Evolutionary conservation across 202 grass and related monocot genomes (phyloP).

Genomic region (Dendrocalamus latiflorus): DNA sequence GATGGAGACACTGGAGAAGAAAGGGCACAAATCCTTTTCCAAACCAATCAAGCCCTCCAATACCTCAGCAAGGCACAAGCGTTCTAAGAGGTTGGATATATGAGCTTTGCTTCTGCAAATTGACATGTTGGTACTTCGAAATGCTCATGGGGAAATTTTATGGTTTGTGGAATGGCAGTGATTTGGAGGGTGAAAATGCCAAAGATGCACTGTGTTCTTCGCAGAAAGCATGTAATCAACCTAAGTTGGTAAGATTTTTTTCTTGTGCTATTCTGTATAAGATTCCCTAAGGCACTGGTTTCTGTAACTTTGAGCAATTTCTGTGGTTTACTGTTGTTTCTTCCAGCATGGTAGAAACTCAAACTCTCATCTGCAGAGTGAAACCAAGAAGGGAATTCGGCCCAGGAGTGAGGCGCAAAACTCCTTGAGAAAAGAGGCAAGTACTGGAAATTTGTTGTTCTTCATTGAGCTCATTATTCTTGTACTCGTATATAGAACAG

Average conservation of each 20-base stretch:
- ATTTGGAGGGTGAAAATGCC: constrained; percentile 44
- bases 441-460: not conserved
- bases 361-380: constrained; percentile 30
- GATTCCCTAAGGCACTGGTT: not conserved
- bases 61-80: constrained; percentile 38
- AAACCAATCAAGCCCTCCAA: constrained; percentile 40
- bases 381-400: constrained; percentile 34
- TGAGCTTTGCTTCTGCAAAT: constrained; percentile 6
- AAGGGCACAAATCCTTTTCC: constrained; percentile 30
- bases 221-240: constrained; percentile 31
- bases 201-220: constrained; percentile 40
- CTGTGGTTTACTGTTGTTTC: constrained; percentile 17
- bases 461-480: not conserved
- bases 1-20: constrained; percentile 46
- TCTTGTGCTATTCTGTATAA: too few relatives aligned
- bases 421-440: constrained; percentile 83
- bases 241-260: constrained; percentile 38
- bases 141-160: not conserved
- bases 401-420: constrained; percentile 35
- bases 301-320: constrained; percentile 10
- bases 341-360: constrained; percentile 44
- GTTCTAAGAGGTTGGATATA: constrained; percentile 61
- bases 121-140: not conserved
- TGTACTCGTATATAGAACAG: not conserved
- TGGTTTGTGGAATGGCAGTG: constrained; percentile 42